Evolutionary conservation across 352 stramenopile genomes (phyloP), one percentile per base, ranked within the genome.

Genomic region (Pythium volutum): DNA sequence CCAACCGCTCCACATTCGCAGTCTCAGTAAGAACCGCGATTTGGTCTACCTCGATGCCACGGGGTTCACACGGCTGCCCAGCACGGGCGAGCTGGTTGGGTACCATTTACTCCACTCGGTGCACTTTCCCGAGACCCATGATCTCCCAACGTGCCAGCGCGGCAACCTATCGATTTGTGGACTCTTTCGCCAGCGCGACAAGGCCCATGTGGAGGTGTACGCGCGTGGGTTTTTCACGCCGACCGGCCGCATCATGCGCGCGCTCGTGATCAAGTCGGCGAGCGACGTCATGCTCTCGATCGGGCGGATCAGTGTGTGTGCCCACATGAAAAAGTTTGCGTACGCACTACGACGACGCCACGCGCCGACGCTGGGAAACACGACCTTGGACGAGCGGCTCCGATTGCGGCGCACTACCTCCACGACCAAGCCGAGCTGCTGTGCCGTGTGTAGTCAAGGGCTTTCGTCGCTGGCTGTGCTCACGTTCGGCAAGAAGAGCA

Each of bases 41-140:
- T 75, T 77, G 47, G 80, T 85, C 46, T 82, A 75, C 49, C 54
- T 89, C 39, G 74, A 88, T 55, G 78, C 74, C 6, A 83, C 69
- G 3, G 77, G 77, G 1, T 71, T 82, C 39, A 61, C 62, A 2
- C 60, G 57, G 0, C 67, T 81, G n/a, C 63, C 64, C 16, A 55
- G 65, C 18, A 77, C 61, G 1, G 76, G 75, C 20, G 78, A 88
- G 47, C 45, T 66, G 23, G 59, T 90, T 42, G 78, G 78, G 16
- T 90, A 79, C 60, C 81, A 88, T 9, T 57, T 90, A 14, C 50
- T 83, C 14, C 81, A 88, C 65, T 88, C 77, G 31, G 71, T 90
- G 22, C 55, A 76, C 18, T 83, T 90, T 50, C 71, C 71, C 5
- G 60, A 84, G 45, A 76, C 77, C 18, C 61, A 53, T 4, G 59